Conservation (phyloP, 495 filamentous ascomycete genomes). For the Penicillium coffeae region DNA sequence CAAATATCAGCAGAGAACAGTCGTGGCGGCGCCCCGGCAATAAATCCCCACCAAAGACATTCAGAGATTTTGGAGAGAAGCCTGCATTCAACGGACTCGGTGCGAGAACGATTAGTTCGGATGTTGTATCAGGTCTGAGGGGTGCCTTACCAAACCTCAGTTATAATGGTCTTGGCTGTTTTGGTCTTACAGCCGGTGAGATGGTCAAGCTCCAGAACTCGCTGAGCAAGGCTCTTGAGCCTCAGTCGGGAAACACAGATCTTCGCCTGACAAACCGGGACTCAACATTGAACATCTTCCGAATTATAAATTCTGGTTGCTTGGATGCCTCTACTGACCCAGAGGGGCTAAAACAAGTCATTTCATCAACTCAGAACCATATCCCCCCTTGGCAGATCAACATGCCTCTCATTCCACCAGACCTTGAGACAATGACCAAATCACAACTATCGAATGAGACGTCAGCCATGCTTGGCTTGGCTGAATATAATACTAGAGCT, state of each 20-base stretch:
- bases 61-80: slow-evolving; percentile 14
- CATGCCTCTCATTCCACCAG: slow-evolving; percentile 13
- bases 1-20: slow-evolving; percentile 32
- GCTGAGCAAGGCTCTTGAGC: slow-evolving; percentile 26
- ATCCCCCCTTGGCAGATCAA: slow-evolving; percentile 34
- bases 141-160: slow-evolving; percentile 46
- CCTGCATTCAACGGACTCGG: slow-evolving; percentile 43
- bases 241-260: slow-evolving; percentile 6
- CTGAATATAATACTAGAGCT: slow-evolving; percentile 34
- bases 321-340: slow-evolving; percentile 38
- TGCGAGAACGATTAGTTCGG: slow-evolving; percentile 51
- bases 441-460: slow-evolving; percentile 37
- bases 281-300: slow-evolving; percentile 48
- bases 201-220: slow-evolving; percentile 19
- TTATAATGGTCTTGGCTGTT: slow-evolving; percentile 27
- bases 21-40: slow-evolving; percentile 33
- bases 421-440: slow-evolving; percentile 21
- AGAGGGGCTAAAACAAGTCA: slow-evolving; percentile 32
- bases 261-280: slow-evolving; percentile 28
- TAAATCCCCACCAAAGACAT: slow-evolving; percentile 4
- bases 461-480: slow-evolving; percentile 31
- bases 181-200: slow-evolving; percentile 18
- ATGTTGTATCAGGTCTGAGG: slow-evolving; percentile 52
- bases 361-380: slow-evolving; percentile 30
- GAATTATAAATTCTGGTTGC: slow-evolving; percentile 47